Conservation (phyloP, 352 stramenopile species). For the Phytophthora cactorum region DNA sequence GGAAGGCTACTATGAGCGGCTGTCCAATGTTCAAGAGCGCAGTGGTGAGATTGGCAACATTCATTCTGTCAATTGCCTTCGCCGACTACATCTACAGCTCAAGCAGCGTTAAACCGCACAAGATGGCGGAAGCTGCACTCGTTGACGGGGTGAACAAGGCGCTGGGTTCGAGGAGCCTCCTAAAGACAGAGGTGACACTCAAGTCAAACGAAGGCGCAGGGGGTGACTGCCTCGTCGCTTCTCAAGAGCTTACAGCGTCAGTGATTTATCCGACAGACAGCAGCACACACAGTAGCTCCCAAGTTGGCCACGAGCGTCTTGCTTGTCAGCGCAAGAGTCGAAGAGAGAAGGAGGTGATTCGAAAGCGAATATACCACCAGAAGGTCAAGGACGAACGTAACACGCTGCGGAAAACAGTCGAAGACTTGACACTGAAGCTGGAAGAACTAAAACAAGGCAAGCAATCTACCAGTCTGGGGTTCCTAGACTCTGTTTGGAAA, state of each 20-base stretch:
- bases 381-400: constrained; percentile 21
- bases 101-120: background rate
- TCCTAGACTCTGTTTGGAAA: constrained; percentile 6
- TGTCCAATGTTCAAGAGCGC: background rate
- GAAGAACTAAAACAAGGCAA: constrained; percentile 12
- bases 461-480: background rate
- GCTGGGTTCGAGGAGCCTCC: background rate
- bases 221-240: background rate
- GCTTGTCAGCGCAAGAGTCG: constrained; percentile 7
- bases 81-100: background rate
- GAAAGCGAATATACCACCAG: constrained; percentile 20
- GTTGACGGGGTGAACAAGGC: background rate
- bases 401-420: constrained; percentile 7
- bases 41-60: constrained; percentile 1
- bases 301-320: background rate
- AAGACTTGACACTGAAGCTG: constrained; percentile 17
- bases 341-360: constrained; percentile 24
- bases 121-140: background rate
- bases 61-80: background rate
- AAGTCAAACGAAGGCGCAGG: background rate
- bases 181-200: background rate
- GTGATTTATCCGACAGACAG: background rate
- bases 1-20: background rate
- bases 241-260: background rate
- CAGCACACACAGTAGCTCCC: background rate